A percentile compares a stretch with the other conserved stretches of the same genome.
phyloP scores from a whole-genome alignment of 352 stramenopile genomes.

The Phytopythium sindhum region DNA sequence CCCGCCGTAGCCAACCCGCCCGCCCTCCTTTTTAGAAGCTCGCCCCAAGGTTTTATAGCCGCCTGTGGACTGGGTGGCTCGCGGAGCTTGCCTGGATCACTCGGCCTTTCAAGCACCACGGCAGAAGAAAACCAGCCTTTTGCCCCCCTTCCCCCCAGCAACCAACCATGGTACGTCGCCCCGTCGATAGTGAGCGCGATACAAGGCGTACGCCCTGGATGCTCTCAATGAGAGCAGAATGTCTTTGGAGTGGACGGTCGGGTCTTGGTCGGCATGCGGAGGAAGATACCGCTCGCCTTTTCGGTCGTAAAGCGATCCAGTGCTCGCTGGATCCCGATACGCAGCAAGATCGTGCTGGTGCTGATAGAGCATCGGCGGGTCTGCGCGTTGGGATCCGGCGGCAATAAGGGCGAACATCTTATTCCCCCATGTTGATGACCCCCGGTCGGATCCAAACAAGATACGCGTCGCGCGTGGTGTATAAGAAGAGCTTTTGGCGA shows the following conservation, averaged over 20 bases:
- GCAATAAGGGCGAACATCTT: not conserved
- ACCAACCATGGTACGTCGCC: slow-evolving; percentile 38
- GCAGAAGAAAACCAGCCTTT: slow-evolving; percentile 34
- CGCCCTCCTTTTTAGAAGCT: not conserved
- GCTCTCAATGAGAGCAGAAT: not conserved
- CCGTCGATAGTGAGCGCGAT: not conserved
- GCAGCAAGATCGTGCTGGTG: not conserved
- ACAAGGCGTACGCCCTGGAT: not conserved
- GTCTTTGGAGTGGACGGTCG: no score
- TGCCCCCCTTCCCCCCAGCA: slow-evolving; percentile 23
- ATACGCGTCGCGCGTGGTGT: no score
- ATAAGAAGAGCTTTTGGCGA: no score
- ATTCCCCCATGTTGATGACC: no score
- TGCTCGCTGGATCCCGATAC: not conserved
- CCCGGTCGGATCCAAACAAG: no score
- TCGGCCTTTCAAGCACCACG: slow-evolving; percentile 30
- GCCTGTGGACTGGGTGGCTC: slow-evolving; percentile 27
- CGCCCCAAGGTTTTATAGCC: slow-evolving; percentile 12
- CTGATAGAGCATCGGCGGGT: not conserved
- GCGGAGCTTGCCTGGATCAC: slow-evolving; percentile 20
- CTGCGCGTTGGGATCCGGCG: not conserved
- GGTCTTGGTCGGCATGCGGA: not conserved
- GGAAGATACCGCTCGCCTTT: not conserved
- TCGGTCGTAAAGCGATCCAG: not conserved
- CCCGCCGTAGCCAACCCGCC: slow-evolving; percentile 1